These are phyloP conservation scores for Botrytis fabae DNA, from an alignment of 2,329 filamentous ascomycete genomes.

Conservation along the genomic window DNA sequence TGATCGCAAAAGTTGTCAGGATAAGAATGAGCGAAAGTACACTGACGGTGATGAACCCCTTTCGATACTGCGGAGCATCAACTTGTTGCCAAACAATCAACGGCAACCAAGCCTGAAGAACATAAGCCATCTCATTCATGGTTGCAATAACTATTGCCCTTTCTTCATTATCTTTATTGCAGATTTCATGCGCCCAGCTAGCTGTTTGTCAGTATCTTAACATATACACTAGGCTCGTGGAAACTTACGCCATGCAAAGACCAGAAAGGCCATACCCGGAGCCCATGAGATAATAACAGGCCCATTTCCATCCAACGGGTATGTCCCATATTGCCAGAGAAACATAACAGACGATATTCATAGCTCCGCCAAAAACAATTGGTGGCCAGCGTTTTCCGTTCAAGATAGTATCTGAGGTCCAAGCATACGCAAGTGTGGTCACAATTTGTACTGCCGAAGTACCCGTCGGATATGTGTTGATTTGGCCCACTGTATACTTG, in stretches of 20 bases:
- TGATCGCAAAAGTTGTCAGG: conserved; percentile 23
- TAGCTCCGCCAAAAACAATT: conserved; percentile 53
- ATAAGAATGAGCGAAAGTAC: conserved; percentile 45
- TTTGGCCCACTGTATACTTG: conserved; percentile 37
- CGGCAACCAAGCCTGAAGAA: conserved; percentile 69
- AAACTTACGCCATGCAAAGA: conserved; percentile 47
- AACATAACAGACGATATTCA: conserved; percentile 23
- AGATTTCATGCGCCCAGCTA: conserved; percentile 56
- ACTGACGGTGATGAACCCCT: conserved; percentile 59
- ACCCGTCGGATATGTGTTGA: conserved; percentile 39
- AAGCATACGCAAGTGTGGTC: conserved; percentile 37
- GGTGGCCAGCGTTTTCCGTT: conserved; percentile 38
- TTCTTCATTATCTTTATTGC: conserved; percentile 60
- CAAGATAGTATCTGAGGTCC: conserved; percentile 36
- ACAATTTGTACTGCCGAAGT: conserved; percentile 35
- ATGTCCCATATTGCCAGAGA: conserved; percentile 50
- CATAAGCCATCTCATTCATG: conserved; percentile 71
- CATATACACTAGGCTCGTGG: not conserved
- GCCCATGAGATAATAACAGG: conserved; percentile 54
- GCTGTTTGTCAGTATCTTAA: not conserved
- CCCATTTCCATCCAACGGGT: conserved; percentile 60
- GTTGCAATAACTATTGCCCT: conserved; percentile 62
- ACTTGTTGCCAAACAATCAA: conserved; percentile 65
- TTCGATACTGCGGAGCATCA: conserved; percentile 59
- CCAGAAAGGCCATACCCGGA: conserved; percentile 43